Conservation (phyloP, 352 stramenopile genomes). For the Phytopythium boreale region DNA sequence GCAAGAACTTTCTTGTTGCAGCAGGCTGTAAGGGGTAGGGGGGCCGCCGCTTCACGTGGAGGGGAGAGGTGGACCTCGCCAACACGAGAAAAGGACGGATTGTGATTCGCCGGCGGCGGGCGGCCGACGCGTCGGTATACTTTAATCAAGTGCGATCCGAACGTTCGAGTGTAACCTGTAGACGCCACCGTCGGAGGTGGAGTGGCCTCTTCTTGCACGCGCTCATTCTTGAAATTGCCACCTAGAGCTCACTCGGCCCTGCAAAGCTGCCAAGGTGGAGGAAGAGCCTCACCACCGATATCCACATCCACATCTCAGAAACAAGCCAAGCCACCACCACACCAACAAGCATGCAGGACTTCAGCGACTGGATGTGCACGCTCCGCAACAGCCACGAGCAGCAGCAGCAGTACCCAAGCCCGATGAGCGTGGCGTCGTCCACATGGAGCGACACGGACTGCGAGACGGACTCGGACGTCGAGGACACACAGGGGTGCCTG, state of each 20-base stretch:
- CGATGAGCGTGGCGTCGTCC: conserved; percentile 41
- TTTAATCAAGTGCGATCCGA: background rate
- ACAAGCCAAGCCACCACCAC: background rate
- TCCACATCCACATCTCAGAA: background rate
- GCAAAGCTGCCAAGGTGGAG: background rate
- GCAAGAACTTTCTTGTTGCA: conserved; percentile 7
- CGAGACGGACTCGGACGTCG: conserved; percentile 34
- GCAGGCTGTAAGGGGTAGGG: background rate
- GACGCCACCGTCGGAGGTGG: conserved; percentile 14
- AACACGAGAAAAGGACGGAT: conserved; percentile 1
- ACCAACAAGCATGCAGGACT: conserved; percentile 37
- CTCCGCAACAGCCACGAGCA: conserved; percentile 28
- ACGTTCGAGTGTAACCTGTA: conserved; percentile 7
- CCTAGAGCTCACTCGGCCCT: conserved; percentile 2
- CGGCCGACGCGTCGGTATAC: background rate
- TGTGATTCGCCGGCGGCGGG: conserved; percentile 8
- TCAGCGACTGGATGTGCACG: conserved; percentile 47
- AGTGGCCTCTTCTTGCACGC: too few relatives aligned
- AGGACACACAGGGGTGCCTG: conserved; percentile 18
- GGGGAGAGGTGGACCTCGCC: conserved; percentile 3
- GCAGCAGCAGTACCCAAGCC: background rate
- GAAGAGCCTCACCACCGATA: background rate
- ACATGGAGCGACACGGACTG: conserved; percentile 47
- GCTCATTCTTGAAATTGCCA: conserved; percentile 29
- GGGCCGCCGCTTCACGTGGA: background rate